Evolutionary conservation across 1,284 basidiomycete species (phyloP).

Genomic region (Ceratorhiza oryzae-sativae): DNA sequence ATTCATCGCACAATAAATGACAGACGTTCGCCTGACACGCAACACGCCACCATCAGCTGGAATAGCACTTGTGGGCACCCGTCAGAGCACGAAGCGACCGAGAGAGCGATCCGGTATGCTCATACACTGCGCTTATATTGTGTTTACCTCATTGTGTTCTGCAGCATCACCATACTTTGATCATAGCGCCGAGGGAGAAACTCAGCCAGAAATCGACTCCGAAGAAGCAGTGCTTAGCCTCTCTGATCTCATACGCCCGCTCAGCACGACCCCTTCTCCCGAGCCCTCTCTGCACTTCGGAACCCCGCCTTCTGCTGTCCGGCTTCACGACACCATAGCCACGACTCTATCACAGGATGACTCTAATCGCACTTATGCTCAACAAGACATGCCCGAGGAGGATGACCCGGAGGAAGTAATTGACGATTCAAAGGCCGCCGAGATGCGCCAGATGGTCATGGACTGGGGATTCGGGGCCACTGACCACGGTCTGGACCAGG

Average conservation of each 20-base stretch:
- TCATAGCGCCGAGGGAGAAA: background rate
- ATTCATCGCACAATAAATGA: background rate
- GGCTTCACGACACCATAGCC: background rate
- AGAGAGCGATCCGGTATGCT: slow-evolving; percentile 30
- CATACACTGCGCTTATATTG: background rate
- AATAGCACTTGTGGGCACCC: background rate
- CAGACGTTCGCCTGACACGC: background rate
- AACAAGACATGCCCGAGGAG: background rate
- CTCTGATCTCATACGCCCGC: slow-evolving; percentile 33
- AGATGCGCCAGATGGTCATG: slow-evolving; percentile 25
- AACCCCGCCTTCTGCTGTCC: slow-evolving; percentile 3
- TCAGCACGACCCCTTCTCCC: slow-evolving; percentile 37
- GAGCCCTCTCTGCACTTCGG: slow-evolving; percentile 36
- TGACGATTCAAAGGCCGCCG: slow-evolving; percentile 32
- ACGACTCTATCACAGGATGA: background rate
- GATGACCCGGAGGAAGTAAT: slow-evolving; percentile 27
- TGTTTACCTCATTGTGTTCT: background rate
- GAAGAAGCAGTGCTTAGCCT: slow-evolving; percentile 26
- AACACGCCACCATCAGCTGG: background rate
- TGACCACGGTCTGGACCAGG: background rate
- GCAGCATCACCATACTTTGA: slow-evolving; percentile 18
- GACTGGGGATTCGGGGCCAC: slow-evolving; percentile 3
- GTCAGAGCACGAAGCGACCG: slow-evolving; percentile 15
- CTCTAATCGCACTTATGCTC: background rate
- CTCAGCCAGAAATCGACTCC: slow-evolving; percentile 1